Percentiles rank a stretch among this genome's conserved stretches.
phyloP scores from a whole-genome alignment of 176 grass and related monocot species.

The Musa schizocarpa region DNA sequence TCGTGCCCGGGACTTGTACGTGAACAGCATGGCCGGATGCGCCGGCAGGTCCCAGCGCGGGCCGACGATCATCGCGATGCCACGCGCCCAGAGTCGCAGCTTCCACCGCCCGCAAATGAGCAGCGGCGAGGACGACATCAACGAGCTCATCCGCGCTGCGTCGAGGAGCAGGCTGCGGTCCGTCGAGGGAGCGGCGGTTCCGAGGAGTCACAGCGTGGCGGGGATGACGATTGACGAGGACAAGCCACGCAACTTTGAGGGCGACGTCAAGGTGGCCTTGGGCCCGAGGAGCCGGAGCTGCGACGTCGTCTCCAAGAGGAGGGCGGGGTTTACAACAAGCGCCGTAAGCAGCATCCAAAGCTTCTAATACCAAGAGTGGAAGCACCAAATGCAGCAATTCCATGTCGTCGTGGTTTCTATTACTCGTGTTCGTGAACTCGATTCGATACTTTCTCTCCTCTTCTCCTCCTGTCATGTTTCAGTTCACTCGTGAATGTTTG shows the following conservation, averaged over 20 bases:
- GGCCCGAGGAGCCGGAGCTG: slow-evolving; percentile 12
- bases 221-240: slow-evolving; percentile 44
- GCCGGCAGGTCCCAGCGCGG: not conserved
- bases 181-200: not conserved
- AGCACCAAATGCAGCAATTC: no score
- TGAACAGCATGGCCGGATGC: not conserved
- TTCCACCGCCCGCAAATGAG: not conserved
- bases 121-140: not conserved
- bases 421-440: no score
- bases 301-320: not conserved
- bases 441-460: no score
- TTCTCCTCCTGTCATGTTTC: no score
- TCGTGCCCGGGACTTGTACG: slow-evolving; percentile 2
- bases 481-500: no score
- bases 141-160: slow-evolving; percentile 42
- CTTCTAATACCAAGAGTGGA: no score
- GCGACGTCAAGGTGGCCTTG: not conserved
- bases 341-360: no score
- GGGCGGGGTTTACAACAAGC: not conserved
- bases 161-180: slow-evolving; percentile 23
- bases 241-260: slow-evolving; percentile 34
- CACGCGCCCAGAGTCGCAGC: not conserved
- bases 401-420: no score
- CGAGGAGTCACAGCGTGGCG: slow-evolving; percentile 8
- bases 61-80: not conserved